Evolutionary conservation across 1,284 basidiomycete genomes (phyloP).

Genomic region (Tilletiaria anomala): DNA sequence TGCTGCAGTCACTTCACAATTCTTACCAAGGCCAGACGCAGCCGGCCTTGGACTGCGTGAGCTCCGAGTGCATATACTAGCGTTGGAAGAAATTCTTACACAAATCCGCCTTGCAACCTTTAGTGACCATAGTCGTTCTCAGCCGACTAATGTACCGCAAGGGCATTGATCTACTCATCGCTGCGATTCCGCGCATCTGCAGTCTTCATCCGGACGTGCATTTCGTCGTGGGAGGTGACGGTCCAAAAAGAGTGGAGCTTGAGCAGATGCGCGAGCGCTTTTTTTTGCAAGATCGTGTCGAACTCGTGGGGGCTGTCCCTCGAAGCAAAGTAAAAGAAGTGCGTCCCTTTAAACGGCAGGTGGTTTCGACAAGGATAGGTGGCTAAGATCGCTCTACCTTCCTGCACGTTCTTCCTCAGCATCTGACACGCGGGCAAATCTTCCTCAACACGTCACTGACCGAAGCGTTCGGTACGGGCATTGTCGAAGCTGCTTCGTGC

Average conservation of each 20-base stretch:
- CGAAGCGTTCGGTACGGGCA: constrained; percentile 89
- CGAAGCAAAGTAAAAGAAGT: constrained; percentile 71
- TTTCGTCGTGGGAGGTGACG: constrained; percentile 84
- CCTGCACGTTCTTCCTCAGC: no score
- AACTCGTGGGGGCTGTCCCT: constrained; percentile 65
- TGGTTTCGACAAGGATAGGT: no score
- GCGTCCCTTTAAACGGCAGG: no score
- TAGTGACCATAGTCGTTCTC: constrained; percentile 86
- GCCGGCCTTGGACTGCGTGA: constrained; percentile 6
- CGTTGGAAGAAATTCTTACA: constrained; percentile 1
- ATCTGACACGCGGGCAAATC: constrained; percentile 69
- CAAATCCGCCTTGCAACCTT: neutral
- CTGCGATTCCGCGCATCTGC: constrained; percentile 79
- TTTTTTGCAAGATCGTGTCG: constrained; percentile 74
- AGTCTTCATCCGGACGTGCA: constrained; percentile 64
- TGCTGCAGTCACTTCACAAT: constrained; percentile 74
- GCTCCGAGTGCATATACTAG: constrained; percentile 1
- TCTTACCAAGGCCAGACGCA: constrained; percentile 49
- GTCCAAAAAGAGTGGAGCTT: constrained; percentile 85
- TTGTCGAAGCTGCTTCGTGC: constrained; percentile 86
- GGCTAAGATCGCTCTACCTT: no score
- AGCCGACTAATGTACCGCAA: constrained; percentile 92
- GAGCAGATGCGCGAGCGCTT: constrained; percentile 90
- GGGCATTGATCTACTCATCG: constrained; percentile 86
- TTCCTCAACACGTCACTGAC: constrained; percentile 92